phyloP scores from a whole-genome alignment of 2,329 filamentous ascomycete species.

The Alternaria sp. region DNA sequence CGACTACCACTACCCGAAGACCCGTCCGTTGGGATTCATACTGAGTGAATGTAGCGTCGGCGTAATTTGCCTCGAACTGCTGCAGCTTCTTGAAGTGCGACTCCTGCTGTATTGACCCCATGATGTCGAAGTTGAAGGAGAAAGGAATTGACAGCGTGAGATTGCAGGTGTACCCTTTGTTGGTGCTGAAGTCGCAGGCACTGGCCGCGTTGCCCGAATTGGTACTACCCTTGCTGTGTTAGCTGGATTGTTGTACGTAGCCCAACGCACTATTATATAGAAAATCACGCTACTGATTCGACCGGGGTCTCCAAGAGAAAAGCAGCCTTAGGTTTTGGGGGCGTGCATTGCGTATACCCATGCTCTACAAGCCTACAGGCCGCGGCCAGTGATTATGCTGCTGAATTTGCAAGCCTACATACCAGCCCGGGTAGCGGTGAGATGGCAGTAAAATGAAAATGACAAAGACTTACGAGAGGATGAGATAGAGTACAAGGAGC shows the following conservation, averaged over 20 bases:
- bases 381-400: background rate
- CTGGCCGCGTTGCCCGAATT: slow-evolving; percentile 35
- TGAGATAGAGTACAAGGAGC: background rate
- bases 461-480: background rate
- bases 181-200: slow-evolving; percentile 2
- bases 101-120: slow-evolving; percentile 47
- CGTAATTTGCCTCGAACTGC: slow-evolving; percentile 87
- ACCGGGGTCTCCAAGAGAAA: background rate
- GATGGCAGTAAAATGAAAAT: background rate
- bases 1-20: slow-evolving; percentile 91
- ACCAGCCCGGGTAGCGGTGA: background rate
- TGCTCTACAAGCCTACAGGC: background rate
- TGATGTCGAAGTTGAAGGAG: slow-evolving; percentile 23
- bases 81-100: slow-evolving; percentile 82
- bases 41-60: slow-evolving; percentile 84
- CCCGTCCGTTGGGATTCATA: slow-evolving; percentile 96
- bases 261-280: background rate
- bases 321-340: background rate
- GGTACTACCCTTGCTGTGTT: slow-evolving; percentile 43
- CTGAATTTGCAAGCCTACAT: background rate
- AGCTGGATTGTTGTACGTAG: slow-evolving; percentile 6
- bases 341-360: background rate
- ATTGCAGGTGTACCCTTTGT: slow-evolving; percentile 5
- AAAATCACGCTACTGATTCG: background rate
- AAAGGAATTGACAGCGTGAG: background rate